Percentiles rank a stretch among this genome's conserved stretches.
Evolutionary conservation across 2,329 filamentous ascomycete genomes (phyloP).

Genomic region (Purpureocillium lavendulum): DNA sequence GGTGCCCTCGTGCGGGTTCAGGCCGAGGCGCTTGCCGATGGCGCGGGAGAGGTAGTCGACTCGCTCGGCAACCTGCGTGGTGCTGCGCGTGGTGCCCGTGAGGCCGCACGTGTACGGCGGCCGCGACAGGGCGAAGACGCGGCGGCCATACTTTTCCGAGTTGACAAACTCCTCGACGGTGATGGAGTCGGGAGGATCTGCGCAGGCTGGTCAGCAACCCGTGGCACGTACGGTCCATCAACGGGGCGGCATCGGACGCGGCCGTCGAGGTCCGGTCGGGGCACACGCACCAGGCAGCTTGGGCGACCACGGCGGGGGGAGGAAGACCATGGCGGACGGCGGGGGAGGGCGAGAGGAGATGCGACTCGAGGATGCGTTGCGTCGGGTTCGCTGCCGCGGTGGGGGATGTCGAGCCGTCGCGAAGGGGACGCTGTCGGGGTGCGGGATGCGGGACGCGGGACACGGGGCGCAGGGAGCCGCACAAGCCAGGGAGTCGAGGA

Average conservation of each 20-base stretch:
- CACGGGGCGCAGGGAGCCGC: no score
- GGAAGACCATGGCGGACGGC: slow-evolving; percentile 40
- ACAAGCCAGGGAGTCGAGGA: no score
- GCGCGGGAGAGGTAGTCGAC: slow-evolving; percentile 60
- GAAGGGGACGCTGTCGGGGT: no score
- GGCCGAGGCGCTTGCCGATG: slow-evolving; percentile 62
- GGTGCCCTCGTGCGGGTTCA: slow-evolving; percentile 58
- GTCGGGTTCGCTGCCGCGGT: not conserved
- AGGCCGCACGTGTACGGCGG: slow-evolving; percentile 73
- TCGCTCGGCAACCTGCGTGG: slow-evolving; percentile 53
- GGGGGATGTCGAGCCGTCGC: no score
- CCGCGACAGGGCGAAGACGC: slow-evolving; percentile 51
- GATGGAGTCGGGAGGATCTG: slow-evolving; percentile 63
- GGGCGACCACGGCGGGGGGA: slow-evolving; percentile 53
- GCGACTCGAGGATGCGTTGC: not conserved
- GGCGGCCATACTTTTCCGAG: slow-evolving; percentile 61
- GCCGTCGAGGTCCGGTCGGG: slow-evolving; percentile 1
- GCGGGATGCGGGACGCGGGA: no score
- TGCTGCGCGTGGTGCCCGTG: slow-evolving; percentile 58
- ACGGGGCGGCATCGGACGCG: no score
- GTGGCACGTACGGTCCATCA: slow-evolving; percentile 3
- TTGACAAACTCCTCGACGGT: slow-evolving; percentile 71
- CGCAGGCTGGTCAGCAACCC: slow-evolving; percentile 2
- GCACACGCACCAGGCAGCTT: slow-evolving; percentile 42
- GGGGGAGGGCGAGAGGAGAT: not conserved